Base-by-base conservation (phyloP, 805 yeast genomes). In the Yamadazyma takamatsuzukensis region DNA sequence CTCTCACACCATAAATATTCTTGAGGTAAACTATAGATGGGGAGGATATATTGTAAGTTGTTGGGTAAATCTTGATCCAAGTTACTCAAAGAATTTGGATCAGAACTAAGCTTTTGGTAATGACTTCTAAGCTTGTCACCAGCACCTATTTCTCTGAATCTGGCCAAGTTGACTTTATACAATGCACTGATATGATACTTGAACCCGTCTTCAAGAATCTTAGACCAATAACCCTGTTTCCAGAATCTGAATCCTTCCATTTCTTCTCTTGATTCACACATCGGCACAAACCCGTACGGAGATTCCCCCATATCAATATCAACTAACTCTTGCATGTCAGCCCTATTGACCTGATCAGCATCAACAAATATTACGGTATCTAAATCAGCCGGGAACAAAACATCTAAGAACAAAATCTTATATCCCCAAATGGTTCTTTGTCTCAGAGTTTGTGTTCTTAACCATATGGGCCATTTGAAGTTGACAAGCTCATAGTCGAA, bases 1-100 rank as follows among this genome's bases (percentile, higher is more conserved):
- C 95, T 86, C 50, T 86, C 95, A 59, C 95, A 87, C 95, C 95
- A 87, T 23, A 85, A 61, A 94, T 95, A 86, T 27, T 84, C 89
- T 44, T 80, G 80, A 3, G 87, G 84, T 27, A 86, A 62, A 6
- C 93, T 80, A 48, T 65, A 73, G 13, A 87, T 87, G 30, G 80
- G 81, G 18, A 90, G 56, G 18, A 58, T 54, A 15, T 65, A 47
- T 56, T 93, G 97, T 45, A 89, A 45, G 50, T 85, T 84, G 56
- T 90, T 93, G n/a, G 96, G 88, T 40, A 90, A 69, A 53, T 93
- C 97, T 53, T 90, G 97, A 52, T 88, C 97, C 39, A 89, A 68
- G 48, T 86, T 87, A 8, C 86, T 72, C 36, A 93, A 63, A 0
- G 96, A 88, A 15, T 61, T 68, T 1, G 93, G 83, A 53, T 88